These are phyloP conservation scores for Plasmodium yoelii DNA, from an alignment of 169 alveolate species.

Conservation along the genomic window DNA sequence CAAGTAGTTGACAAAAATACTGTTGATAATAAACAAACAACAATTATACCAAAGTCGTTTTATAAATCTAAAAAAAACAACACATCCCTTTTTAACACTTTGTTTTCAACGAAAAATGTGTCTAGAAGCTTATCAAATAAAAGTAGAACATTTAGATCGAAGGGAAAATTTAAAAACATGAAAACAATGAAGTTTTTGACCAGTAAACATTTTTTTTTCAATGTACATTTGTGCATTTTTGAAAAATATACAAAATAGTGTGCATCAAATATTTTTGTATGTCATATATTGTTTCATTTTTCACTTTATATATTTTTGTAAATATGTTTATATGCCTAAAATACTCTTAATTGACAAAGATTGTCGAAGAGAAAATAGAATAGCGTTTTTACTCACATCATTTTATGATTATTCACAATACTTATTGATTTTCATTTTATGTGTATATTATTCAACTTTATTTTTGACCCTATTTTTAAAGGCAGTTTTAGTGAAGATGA, in stretches of 20 bases:
- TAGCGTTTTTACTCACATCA: too few relatives aligned
- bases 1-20: conserved; percentile 63
- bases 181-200: conserved; percentile 74
- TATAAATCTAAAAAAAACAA: conserved; percentile 67
- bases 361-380: too few relatives aligned
- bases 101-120: conserved; percentile 51
- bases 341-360: too few relatives aligned
- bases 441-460: too few relatives aligned
- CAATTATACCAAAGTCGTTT: conserved; percentile 72
- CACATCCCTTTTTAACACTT: conserved; percentile 58
- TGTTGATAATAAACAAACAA: conserved; percentile 55
- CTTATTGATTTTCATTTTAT: too few relatives aligned
- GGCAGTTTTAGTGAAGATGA: conserved; percentile 75
- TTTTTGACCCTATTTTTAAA: conserved; percentile 11
- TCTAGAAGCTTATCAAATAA: conserved; percentile 72
- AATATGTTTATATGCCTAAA: too few relatives aligned
- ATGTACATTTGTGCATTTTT: neutral
- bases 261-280: too few relatives aligned
- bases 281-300: too few relatives aligned
- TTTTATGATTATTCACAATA: too few relatives aligned
- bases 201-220: conserved; percentile 18
- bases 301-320: too few relatives aligned
- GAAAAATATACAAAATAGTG: too few relatives aligned
- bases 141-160: conserved; percentile 70
- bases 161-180: conserved; percentile 53